phyloP scores from a whole-genome alignment of 1,139 yeast genomes.

The Pichia sorboxylosa region DNA sequence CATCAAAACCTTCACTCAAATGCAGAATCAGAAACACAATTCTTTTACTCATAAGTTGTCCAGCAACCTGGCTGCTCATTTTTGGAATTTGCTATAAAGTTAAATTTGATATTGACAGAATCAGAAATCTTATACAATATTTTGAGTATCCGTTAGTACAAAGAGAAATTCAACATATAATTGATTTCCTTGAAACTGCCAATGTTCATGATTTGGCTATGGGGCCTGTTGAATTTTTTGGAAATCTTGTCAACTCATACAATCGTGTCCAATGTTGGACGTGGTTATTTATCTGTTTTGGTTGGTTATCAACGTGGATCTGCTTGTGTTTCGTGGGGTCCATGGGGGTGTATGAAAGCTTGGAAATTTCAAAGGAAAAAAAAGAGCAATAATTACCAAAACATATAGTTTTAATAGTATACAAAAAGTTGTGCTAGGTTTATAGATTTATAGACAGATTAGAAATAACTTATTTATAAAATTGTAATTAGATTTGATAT shows the following conservation, averaged over 20 bases:
- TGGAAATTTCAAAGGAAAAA: constrained; percentile 10
- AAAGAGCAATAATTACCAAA: constrained; percentile 9
- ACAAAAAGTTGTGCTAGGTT: no score
- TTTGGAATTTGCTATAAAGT: constrained; percentile 17
- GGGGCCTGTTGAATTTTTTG: constrained; percentile 31
- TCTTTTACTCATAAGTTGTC: constrained; percentile 20
- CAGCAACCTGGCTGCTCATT: constrained; percentile 19
- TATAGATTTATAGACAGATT: no score
- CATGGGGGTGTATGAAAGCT: constrained; percentile 13
- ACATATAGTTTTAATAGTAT: no score
- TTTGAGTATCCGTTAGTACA: constrained; percentile 12
- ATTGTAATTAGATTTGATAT: no score
- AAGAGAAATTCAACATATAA: constrained; percentile 11
- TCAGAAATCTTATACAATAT: constrained; percentile 22
- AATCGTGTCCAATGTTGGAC: constrained; percentile 72
- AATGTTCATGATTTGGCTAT: constrained; percentile 29
- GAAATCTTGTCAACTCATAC: constrained; percentile 54
- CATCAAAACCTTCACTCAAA: constrained; percentile 12
- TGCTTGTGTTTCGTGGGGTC: constrained; percentile 31
- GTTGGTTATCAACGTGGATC: constrained; percentile 83
- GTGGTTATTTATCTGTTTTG: constrained; percentile 61
- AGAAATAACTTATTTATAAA: no score
- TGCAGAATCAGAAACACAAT: constrained; percentile 12
- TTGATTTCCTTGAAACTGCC: constrained; percentile 32
- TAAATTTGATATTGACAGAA: constrained; percentile 18